A percentile compares a stretch with the other conserved stretches of the same genome.
Evolutionary conservation across 2,329 filamentous ascomycete species (phyloP).

Genomic region (Colletotrichum spinosum): DNA sequence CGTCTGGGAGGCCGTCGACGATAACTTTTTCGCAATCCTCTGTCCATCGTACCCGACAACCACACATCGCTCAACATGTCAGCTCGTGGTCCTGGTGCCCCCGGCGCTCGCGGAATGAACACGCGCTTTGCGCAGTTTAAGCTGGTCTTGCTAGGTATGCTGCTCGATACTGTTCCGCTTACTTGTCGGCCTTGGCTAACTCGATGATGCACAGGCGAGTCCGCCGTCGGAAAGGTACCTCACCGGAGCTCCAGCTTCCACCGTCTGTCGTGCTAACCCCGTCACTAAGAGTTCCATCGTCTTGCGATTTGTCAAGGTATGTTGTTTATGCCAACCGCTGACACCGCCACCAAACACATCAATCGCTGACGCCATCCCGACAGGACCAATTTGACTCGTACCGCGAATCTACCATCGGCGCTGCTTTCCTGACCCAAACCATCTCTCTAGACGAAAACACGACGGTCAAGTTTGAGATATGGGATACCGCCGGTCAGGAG

Average conservation of each 20-base stretch:
- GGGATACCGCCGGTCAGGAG: constrained; percentile 98
- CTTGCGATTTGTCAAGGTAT: constrained; percentile 96
- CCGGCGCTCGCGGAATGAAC: constrained; percentile 73
- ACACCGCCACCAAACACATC: neutral
- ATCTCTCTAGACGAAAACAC: constrained; percentile 98
- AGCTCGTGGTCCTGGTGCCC: constrained; percentile 70
- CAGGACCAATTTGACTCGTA: constrained; percentile 99
- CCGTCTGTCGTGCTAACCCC: constrained; percentile 34
- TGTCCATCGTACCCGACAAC: constrained; percentile 40
- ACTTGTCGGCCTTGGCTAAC: constrained; percentile 31
- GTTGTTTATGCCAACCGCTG: constrained; percentile 40
- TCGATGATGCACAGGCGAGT: constrained; percentile 78
- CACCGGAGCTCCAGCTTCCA: constrained; percentile 9
- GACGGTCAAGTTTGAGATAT: constrained; percentile 99
- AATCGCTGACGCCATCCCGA: constrained; percentile 20
- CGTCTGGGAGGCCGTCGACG: constrained; percentile 12
- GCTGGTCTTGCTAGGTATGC: constrained; percentile 91
- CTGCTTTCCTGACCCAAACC: constrained; percentile 98
- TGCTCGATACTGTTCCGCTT: neutral
- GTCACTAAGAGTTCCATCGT: constrained; percentile 88
- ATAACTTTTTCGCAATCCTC: constrained; percentile 10
- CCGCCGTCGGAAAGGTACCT: constrained; percentile 94
- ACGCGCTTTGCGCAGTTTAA: constrained; percentile 99
- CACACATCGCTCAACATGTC: constrained; percentile 73
- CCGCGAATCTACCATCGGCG: constrained; percentile 97